Evolutionary conservation across 768 basidiomycete species (phyloP), one percentile per base, ranked within the genome.

Genomic region (Termitomyces sp.): DNA sequence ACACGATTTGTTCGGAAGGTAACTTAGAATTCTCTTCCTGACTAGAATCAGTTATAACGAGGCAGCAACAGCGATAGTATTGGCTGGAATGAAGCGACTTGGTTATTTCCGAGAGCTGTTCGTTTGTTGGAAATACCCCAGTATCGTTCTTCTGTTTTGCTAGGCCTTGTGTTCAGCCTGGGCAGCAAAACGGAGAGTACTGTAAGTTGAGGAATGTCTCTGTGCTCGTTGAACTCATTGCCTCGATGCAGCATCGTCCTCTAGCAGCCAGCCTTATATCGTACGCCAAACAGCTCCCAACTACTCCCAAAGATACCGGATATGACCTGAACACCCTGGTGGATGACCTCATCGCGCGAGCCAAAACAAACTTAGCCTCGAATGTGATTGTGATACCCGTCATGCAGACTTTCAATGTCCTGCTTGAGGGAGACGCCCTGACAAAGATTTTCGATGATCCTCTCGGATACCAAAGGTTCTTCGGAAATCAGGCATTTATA

Each of bases 151-250:
- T 66, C 76, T 25, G 65, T 96, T 47, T 74, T 96, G 41, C 72
- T 75, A 10, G 93, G 93, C 12, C 66, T 96, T 7, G 77, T 94
- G 12, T 74, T 90, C 52, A 94, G 91, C 64, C 75, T 93, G 35
- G 89, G 87, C 33, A 91, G 89, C 67, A 88, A 84, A 70, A 92
- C 92, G 9, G 85, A 90, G 56, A 89, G 87, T 64, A 91, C 86
- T 5, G 95, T 96, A 65, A 71, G 89, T 71, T 3, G 23, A n/a
- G 12, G 9, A 15, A 25, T 7, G 40, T 23, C 3, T 23, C 16
- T 39, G 51, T 22, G 11, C 20, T 50, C 43, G 9, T 38, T 54
- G 18, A 33, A 60, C 46, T 50, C n/a, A 52, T 27, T 27, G 56
- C 16, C 18, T 50, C 58, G 43, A 3, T 55, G 25, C 60, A 91